Evolutionary conservation across 345 rosid genomes (phyloP), one percentile per base, ranked within the genome.

Genomic region (Populus ilicifolia): DNA sequence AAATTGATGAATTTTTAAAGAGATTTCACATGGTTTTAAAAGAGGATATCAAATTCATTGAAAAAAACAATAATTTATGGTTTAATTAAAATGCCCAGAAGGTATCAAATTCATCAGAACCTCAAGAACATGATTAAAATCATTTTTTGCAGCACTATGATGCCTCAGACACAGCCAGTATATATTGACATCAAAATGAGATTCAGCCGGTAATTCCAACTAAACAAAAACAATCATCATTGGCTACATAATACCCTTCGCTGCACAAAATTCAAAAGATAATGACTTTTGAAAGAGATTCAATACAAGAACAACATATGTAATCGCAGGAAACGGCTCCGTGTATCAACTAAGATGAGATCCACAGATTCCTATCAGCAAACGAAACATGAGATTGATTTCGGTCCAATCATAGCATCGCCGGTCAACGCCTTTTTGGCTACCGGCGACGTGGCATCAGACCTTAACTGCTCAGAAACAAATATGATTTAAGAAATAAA

Each of bases 121-220:
- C 36, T 33, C 36, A 4, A 4, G 36, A 33, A 33, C 36, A 33
- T 4, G 5, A 4, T 4, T 33, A 4, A 4, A 33, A 33, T 4
- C 36, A 33, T 33, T 33, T 33, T 4, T 33, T 33, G 36, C 36
- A 29, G 5, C 5, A 20, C 27, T 30, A 27, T 7, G 86, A 85
- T 84, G 88, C 91, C 91, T 88, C 91, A 86, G 89, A 82, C 9
- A 82, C 9, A 86, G 87, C 85, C 85, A 81, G 87, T 68, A 72
- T 74, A 71, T 6, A 56, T 81, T 81, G 50, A 80, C 91, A 85
- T 85, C 91, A 88, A 78, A 41, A 69, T 13, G 25, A 72, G 70
- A 79, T 80, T 91, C 93, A 93, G 97, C 46, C 93, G 97, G 97
- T 93, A 93, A 93, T 93, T 90, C 94, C 94, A 92, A 88, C 85